Evolutionary conservation across 2,329 filamentous ascomycete species (phyloP).

Genomic region (Ophiognomonia clavigignenti-juglandacearum): DNA sequence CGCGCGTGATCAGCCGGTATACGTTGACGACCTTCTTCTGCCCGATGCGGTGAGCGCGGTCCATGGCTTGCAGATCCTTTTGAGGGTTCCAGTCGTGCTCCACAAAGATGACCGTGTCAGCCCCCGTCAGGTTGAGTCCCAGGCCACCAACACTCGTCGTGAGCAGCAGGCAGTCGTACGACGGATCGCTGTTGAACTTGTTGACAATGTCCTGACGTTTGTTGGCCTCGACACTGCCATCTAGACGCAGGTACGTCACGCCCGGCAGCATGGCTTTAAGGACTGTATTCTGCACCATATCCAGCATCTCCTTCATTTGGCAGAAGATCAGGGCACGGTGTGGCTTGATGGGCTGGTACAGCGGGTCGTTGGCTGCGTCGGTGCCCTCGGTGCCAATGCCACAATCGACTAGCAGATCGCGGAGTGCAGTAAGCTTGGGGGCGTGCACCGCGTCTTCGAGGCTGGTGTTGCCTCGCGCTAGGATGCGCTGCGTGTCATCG

Average conservation of each 20-base stretch:
- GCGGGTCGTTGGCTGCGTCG: constrained; percentile 49
- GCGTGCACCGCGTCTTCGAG: constrained; percentile 84
- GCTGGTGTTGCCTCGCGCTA: constrained; percentile 73
- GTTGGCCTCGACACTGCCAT: constrained; percentile 86
- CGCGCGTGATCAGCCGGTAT: constrained; percentile 91
- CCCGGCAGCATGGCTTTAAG: constrained; percentile 85
- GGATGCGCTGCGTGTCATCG: constrained; percentile 75
- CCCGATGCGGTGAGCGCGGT: constrained; percentile 93
- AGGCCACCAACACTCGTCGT: constrained; percentile 95
- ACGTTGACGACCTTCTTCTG: constrained; percentile 99
- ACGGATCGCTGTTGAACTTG: constrained; percentile 95
- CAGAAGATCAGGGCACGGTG: constrained; percentile 97
- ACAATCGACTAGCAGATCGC: constrained; percentile 94
- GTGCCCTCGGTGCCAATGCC: constrained; percentile 78
- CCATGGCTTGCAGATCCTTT: constrained; percentile 98
- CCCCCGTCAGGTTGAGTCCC: constrained; percentile 90
- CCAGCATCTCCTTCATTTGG: constrained; percentile 99
- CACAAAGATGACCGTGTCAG: constrained; percentile 98
- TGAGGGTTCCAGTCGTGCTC: constrained; percentile 99
- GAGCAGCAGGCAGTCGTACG: constrained; percentile 87
- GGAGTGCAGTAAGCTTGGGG: constrained; percentile 84
- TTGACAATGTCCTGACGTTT: constrained; percentile 98
- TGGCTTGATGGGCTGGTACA: constrained; percentile 82
- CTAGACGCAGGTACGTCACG: constrained; percentile 89
- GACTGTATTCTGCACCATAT: constrained; percentile 96